These are phyloP conservation scores for Fusarium albosuccineum DNA, from an alignment of 2,329 filamentous ascomycete species.

Conservation along the genomic window DNA sequence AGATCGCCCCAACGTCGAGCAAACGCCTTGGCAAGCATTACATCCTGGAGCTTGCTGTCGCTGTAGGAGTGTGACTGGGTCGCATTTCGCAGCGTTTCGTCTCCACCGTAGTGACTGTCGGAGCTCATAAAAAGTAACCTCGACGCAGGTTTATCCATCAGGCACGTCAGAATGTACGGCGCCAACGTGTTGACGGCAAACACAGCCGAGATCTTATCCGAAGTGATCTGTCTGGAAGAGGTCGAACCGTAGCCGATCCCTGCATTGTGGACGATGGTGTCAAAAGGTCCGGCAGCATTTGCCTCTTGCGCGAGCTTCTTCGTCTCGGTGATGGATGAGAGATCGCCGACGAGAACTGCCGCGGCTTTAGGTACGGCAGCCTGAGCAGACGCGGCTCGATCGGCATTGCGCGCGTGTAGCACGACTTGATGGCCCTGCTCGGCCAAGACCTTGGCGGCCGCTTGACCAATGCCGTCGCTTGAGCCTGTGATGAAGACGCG, in stretches of 20 bases:
- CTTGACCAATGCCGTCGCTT: slow-evolving; percentile 38
- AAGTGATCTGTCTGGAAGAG: slow-evolving; percentile 15
- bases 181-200: slow-evolving; percentile 39
- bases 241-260: slow-evolving; percentile 38
- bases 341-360: slow-evolving; percentile 23
- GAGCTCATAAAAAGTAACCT: slow-evolving; percentile 37
- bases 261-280: slow-evolving; percentile 38
- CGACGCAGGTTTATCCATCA: slow-evolving; percentile 31
- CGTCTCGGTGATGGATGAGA: slow-evolving; percentile 34
- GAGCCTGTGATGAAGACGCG: slow-evolving; percentile 42
- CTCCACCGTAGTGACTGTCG: slow-evolving; percentile 34
- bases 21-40: slow-evolving; percentile 38
- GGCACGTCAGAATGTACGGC: slow-evolving; percentile 33
- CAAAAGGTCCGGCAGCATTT: slow-evolving; percentile 30
- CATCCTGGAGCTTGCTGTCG: slow-evolving; percentile 39
- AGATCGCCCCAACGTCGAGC: slow-evolving; percentile 29
- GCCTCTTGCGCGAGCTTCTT: slow-evolving; percentile 36
- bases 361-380: slow-evolving; percentile 29
- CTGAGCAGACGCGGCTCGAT: slow-evolving; percentile 32
- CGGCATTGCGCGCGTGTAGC: slow-evolving; percentile 36
- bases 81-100: slow-evolving; percentile 25
- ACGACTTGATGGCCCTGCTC: slow-evolving; percentile 39
- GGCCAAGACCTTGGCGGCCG: slow-evolving; percentile 28
- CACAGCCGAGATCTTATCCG: slow-evolving; percentile 32
- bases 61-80: slow-evolving; percentile 35